phyloP scores from a whole-genome alignment of 305 asterid species.

The Fraxinus baroniana region DNA sequence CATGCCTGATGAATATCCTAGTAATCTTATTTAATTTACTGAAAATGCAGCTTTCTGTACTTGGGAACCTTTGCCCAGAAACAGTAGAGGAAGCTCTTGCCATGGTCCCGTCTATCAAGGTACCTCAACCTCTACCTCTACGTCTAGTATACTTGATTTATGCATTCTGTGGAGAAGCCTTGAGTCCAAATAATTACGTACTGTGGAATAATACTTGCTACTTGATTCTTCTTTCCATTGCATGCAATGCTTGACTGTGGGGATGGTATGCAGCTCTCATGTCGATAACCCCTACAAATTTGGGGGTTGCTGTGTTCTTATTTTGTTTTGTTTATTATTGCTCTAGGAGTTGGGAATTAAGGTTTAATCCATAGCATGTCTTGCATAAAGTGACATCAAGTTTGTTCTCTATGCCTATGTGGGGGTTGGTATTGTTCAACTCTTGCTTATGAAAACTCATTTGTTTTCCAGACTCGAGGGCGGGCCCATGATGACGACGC shows the following conservation, averaged over 20 bases:
- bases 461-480: conserved; percentile 59
- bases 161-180: neutral
- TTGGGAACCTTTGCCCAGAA: conserved; percentile 91
- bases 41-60: conserved; percentile 59
- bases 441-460: neutral
- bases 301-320: neutral
- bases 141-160: neutral
- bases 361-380: neutral
- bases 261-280: neutral
- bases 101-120: conserved; percentile 92
- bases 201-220: neutral
- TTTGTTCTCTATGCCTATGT: neutral
- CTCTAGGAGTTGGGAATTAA: neutral
- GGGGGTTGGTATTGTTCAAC: neutral
- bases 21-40: neutral
- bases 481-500: conserved; percentile 80
- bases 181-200: neutral
- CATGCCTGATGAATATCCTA: neutral
- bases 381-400: neutral
- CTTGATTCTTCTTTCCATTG: neutral
- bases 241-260: neutral
- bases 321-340: neutral
- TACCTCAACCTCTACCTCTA: conserved; percentile 22
- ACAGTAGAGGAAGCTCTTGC: conserved; percentile 84
- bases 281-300: neutral